A percentile compares a stretch with the other conserved stretches of the same genome.
phyloP scores from a whole-genome alignment of 148 eudicot species.

The Fallopia convolvulus region DNA sequence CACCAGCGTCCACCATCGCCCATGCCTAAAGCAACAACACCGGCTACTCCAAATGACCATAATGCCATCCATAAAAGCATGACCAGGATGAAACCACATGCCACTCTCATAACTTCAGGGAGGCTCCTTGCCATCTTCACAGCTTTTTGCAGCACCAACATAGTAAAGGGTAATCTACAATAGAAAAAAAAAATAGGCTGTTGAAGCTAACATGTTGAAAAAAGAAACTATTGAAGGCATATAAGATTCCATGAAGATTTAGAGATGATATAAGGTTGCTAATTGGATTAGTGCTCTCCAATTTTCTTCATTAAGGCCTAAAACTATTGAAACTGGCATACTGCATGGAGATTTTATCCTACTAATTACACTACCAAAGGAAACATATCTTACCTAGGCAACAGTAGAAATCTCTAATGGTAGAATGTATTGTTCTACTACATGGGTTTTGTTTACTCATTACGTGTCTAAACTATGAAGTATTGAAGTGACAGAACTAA shows the following conservation, averaged over 20 bases:
- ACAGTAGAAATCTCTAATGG: background rate
- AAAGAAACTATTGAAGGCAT: background rate
- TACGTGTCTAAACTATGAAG: background rate
- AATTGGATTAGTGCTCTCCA: background rate
- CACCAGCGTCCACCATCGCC: constrained; percentile 91
- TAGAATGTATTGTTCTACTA: background rate
- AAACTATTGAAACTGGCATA: background rate
- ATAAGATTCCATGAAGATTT: background rate
- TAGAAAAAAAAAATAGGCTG: background rate
- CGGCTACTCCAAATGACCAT: constrained; percentile 95
- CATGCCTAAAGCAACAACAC: constrained; percentile 80
- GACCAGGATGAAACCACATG: constrained; percentile 56
- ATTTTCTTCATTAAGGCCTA: background rate
- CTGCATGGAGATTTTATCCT: background rate
- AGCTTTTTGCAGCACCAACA: constrained; percentile 91
- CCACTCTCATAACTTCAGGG: constrained; percentile 76
- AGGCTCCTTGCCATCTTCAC: constrained; percentile 90
- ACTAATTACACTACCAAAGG: background rate
- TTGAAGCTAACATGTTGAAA: background rate
- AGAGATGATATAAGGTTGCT: background rate
- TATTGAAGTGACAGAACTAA: background rate
- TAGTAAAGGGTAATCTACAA: constrained; percentile 80
- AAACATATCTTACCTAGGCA: background rate
- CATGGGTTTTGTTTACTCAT: background rate
- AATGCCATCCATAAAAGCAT: constrained; percentile 80